Conservation (phyloP, 1,139 yeast genomes). For the Petasospora fabianii region DNA sequence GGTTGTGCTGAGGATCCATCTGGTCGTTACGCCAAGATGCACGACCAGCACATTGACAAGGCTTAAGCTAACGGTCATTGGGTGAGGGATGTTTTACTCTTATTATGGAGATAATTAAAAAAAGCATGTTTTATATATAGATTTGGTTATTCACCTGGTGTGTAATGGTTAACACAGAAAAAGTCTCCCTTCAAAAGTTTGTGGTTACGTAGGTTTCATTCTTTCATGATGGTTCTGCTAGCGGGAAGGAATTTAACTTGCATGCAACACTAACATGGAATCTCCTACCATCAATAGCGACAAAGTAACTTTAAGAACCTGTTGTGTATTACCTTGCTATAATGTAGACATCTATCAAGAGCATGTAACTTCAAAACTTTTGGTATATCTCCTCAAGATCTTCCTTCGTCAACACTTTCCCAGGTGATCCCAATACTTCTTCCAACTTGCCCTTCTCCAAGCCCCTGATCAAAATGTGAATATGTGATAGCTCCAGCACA, state of each 20-base stretch:
- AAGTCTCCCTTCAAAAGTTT: too few relatives aligned
- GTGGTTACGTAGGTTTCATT: too few relatives aligned
- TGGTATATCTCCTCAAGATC: neutral
- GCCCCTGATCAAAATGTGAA: conserved; percentile 50
- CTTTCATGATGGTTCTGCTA: too few relatives aligned
- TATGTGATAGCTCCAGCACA: conserved; percentile 53
- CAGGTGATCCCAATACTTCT: neutral
- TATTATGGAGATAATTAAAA: neutral
- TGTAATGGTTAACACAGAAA: too few relatives aligned
- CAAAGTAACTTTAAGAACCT: too few relatives aligned
- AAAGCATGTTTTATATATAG: neutral
- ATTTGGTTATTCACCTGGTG: too few relatives aligned
- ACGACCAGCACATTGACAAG: conserved; percentile 52
- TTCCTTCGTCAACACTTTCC: neutral
- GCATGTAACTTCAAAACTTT: too few relatives aligned
- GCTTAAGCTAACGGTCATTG: neutral
- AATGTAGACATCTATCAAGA: too few relatives aligned
- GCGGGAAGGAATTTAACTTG: too few relatives aligned
- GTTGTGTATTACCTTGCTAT: neutral
- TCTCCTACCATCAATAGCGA: too few relatives aligned
- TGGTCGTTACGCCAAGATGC: conserved; percentile 93
- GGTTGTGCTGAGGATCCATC: conserved; percentile 99
- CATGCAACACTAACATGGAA: too few relatives aligned
- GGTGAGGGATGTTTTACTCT: neutral
- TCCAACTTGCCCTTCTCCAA: conserved; percentile 15